Conservation (phyloP, 2,329 filamentous ascomycete species). For the Botrytis aclada region DNA sequence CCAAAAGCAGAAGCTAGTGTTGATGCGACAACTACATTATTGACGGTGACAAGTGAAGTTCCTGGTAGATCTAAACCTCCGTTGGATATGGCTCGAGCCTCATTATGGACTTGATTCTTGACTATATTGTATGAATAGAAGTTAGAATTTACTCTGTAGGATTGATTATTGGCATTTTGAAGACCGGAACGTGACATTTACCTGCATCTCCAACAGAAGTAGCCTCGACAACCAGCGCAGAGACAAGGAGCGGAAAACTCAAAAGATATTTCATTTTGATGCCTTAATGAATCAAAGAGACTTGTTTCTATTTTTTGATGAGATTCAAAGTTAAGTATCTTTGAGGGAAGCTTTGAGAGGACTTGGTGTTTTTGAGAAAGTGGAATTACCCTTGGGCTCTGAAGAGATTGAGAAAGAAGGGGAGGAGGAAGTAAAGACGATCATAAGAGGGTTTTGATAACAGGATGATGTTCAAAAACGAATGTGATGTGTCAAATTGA, state of each 20-base stretch:
- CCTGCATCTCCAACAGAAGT: not conserved
- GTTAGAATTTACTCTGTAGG: not conserved
- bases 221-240: not conserved
- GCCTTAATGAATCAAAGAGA: not conserved
- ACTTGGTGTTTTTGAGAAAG: not conserved
- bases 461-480: not conserved
- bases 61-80: not conserved
- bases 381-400: not conserved
- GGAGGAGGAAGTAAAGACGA: not conserved
- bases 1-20: not conserved
- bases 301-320: not conserved
- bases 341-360: not conserved
- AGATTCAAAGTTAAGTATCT: not conserved
- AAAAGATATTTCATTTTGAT: constrained; percentile 15
- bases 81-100: not conserved
- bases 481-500: constrained; percentile 6
- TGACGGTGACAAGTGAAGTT: constrained; percentile 3
- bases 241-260: not conserved
- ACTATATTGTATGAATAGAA: not conserved
- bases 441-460: not conserved
- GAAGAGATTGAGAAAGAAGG: not conserved
- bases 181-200: not conserved
- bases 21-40: constrained; percentile 14
- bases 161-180: not conserved
- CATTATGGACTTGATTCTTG: not conserved